These are phyloP conservation scores for Saccharomycopsis guyanensis DNA, from an alignment of 805 yeast genomes.

Conservation along the genomic window DNA sequence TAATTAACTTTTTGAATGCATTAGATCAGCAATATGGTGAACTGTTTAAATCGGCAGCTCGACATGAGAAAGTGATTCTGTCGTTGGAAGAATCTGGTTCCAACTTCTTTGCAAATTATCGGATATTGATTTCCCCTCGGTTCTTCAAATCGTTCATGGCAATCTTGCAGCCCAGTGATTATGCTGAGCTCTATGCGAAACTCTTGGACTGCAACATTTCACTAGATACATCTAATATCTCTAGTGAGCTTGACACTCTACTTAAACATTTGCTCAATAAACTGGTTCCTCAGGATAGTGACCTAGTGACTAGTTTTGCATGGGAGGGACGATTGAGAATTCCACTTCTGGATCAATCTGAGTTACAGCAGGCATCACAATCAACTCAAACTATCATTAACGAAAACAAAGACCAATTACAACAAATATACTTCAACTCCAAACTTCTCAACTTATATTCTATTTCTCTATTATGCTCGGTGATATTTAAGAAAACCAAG, in stretches of 20 bases:
- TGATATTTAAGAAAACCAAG: slow-evolving; percentile 13
- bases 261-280: slow-evolving; percentile 5
- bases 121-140: background rate
- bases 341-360: background rate
- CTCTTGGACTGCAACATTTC: slow-evolving; percentile 12
- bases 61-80: background rate
- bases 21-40: background rate
- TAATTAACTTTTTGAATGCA: background rate
- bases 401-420: background rate
- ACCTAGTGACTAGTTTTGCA: slow-evolving; percentile 7
- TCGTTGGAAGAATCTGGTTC: background rate
- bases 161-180: background rate
- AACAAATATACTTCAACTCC: slow-evolving; percentile 6
- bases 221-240: background rate
- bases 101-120: background rate
- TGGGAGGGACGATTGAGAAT: slow-evolving; percentile 4
- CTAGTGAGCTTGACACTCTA: background rate
- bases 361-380: background rate
- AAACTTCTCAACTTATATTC: slow-evolving; percentile 15
- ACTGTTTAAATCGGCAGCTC: background rate
- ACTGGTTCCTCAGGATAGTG: slow-evolving; percentile 5
- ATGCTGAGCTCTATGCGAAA: background rate
- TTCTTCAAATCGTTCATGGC: background rate
- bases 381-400: background rate
- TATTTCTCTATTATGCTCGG: background rate